Evolutionary conservation across 2,329 filamentous ascomycete genomes (phyloP), one percentile per base, ranked within the genome.

Genomic region (Arthrocladium fulminans): DNA sequence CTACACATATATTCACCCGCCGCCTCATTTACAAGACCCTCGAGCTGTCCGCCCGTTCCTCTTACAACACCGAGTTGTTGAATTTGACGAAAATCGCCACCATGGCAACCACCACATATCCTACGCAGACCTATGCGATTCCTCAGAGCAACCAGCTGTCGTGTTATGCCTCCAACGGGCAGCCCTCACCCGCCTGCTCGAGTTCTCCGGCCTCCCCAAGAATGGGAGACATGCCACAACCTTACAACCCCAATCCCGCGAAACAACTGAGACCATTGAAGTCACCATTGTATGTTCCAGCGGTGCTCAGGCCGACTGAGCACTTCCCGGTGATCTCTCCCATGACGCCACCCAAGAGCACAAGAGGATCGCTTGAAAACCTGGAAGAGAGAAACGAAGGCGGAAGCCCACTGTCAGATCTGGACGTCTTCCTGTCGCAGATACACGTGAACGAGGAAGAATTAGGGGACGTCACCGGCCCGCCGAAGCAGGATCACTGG

Each of bases 401-500:
- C 51, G 23, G 45, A 51, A 32, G 50, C 54, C 39, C 55, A 38
- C 55, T 51, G 15, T 53, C 51, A 48, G 49, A 50, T 20, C 52
- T 57, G 40, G 55, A 59, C 24, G 7, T 50, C 5, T 48, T 32
- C 17, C 19, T 49, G 29, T 32, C 73, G 57, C 68, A 76, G 48
- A 73, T 76, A 53, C 75, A 71, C 68, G 67, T 71, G 59, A 72
- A 73, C 51, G 68, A 69, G 42, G 68, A 71, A 50, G 71, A 75
- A 34, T 64, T 78, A 42, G 76, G 76, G 19, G 68, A 73, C 38
- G 74, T 80, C 3, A 76, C 75, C 12, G 79, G 79, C 3, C 68
- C 71, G 15, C 79, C 80, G 3, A 81, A 77, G 5, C 72, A 74
- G 51, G 77, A 79, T 50, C 80, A 83, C 64, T 83, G 80, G 80